Conservation (phyloP, 495 filamentous ascomycete species). For the Penicillium flavigenum region DNA sequence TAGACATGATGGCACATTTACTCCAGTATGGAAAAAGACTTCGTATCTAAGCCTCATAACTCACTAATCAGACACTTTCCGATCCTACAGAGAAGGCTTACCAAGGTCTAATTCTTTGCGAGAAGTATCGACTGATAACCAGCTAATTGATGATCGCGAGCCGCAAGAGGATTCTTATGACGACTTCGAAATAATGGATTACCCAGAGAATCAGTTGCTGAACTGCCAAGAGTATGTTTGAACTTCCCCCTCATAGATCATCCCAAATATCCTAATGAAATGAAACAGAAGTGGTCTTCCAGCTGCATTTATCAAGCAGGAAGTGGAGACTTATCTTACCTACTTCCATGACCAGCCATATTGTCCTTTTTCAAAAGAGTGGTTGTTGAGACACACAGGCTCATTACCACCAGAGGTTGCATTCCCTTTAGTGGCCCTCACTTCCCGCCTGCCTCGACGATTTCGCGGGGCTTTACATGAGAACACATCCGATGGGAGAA, state of each 20-base stretch:
- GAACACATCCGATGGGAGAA: constrained; percentile 7
- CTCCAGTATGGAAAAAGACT: constrained; percentile 17
- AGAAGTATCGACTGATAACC: neutral
- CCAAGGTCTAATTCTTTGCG: neutral
- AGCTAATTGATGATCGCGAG: neutral
- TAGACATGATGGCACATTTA: constrained; percentile 25
- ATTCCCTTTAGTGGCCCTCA: constrained; percentile 29
- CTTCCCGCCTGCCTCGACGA: constrained; percentile 23
- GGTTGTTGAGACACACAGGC: constrained; percentile 21
- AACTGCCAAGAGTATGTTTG: neutral
- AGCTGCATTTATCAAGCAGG: constrained; percentile 16
- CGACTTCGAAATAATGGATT: neutral
- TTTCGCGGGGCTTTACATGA: constrained; percentile 9
- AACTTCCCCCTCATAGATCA: neutral
- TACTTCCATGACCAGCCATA: constrained; percentile 35
- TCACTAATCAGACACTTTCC: neutral
- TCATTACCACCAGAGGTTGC: constrained; percentile 24
- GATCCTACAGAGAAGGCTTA: constrained; percentile 9
- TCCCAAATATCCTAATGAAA: neutral
- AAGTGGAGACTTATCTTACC: constrained; percentile 27
- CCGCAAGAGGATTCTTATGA: neutral
- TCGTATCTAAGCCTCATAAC: neutral
- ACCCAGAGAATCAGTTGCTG: neutral
- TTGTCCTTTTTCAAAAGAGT: constrained; percentile 25
- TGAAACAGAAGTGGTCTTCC: constrained; percentile 10